Evolutionary conservation across 192 early-diverging fungal species (phyloP).

Genomic region (Coemansia sp.): DNA sequence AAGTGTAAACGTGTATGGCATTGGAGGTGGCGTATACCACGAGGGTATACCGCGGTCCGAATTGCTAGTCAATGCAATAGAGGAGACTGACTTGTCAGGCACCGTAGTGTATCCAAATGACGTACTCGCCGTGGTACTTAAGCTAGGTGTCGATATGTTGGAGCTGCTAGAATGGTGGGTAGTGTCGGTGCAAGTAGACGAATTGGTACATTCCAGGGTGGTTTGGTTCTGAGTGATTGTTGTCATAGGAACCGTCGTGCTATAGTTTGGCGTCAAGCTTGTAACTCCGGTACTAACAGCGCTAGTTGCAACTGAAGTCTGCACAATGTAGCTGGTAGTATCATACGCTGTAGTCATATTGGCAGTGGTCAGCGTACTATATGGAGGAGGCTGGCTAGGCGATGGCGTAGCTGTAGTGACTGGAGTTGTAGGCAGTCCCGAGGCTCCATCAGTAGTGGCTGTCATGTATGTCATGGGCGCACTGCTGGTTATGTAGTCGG

Average conservation of each 20-base stretch:
- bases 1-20: not conserved
- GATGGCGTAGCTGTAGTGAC: no score
- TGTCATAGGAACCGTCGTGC: not conserved
- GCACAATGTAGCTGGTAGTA: not conserved
- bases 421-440: no score
- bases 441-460: not conserved
- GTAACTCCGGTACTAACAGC: not conserved
- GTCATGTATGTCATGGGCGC: not conserved
- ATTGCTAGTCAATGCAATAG: not conserved
- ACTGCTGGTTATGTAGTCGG: not conserved
- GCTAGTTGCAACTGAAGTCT: not conserved
- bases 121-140: not conserved
- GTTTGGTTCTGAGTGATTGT: not conserved
- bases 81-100: not conserved
- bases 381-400: not conserved
- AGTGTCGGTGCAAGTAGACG: slow-evolving; percentile 2
- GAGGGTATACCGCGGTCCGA: not conserved
- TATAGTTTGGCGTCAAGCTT: not conserved
- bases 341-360: not conserved
- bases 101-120: not conserved
- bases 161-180: not conserved
- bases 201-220: not conserved
- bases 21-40: not conserved
- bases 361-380: not conserved
- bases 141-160: not conserved